A percentile compares a stretch with the other conserved stretches of the same genome.
These are phyloP conservation scores for Lentinula detonsa DNA, from an alignment of 768 basidiomycete genomes.

Conservation along the genomic window DNA sequence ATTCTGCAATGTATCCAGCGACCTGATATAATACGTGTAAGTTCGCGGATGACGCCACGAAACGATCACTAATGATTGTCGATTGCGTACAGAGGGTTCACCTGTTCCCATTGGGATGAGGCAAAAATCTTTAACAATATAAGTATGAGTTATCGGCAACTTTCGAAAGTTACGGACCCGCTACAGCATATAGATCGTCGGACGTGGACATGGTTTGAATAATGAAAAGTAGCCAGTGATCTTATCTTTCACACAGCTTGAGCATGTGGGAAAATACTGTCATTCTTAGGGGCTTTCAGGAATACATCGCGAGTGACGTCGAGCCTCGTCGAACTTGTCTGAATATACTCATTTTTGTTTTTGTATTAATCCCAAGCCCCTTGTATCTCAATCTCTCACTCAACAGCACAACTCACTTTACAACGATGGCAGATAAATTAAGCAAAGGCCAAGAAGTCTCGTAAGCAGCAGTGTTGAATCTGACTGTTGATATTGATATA, in stretches of 20 bases:
- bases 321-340: not conserved
- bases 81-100: slow-evolving; percentile 53
- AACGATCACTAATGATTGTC: not conserved
- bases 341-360: not conserved
- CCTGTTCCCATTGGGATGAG: slow-evolving; percentile 81
- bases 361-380: no score
- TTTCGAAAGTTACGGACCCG: slow-evolving; percentile 36
- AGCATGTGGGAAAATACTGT: not conserved
- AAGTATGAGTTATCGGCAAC: not conserved
- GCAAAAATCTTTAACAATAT: slow-evolving; percentile 62
- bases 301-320: not conserved
- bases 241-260: not conserved
- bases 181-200: slow-evolving; percentile 69
- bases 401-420: no score
- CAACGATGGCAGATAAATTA: not conserved
- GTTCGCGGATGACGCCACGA: not conserved
- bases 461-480: not conserved
- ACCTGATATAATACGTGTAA: slow-evolving; percentile 35
- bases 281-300: no score
- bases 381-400: no score
- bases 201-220: not conserved
- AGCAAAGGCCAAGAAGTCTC: not conserved
- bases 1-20: slow-evolving; percentile 75
- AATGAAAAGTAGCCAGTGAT: not conserved
- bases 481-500: no score